Evolutionary conservation across 2,329 filamentous ascomycete species (phyloP).

Genomic region (Fusarium odoratissimum): DNA sequence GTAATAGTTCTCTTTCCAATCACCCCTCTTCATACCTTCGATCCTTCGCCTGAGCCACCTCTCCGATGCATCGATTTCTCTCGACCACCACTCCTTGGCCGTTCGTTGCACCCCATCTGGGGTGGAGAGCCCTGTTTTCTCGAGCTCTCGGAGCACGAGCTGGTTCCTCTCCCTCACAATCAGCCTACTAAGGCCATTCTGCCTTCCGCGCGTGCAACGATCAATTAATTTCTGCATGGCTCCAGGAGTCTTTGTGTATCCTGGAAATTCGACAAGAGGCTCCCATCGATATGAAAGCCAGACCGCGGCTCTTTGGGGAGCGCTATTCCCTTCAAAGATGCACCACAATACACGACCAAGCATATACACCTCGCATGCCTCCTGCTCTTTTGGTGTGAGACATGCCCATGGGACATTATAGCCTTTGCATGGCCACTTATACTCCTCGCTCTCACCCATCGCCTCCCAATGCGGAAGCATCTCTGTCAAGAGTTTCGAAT

Average conservation of each 20-base stretch:
- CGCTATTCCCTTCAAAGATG: slow-evolving; percentile 70
- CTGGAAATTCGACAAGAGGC: slow-evolving; percentile 66
- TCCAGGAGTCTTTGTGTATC: slow-evolving; percentile 60
- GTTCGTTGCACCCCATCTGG: slow-evolving; percentile 51
- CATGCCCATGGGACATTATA: slow-evolving; percentile 69
- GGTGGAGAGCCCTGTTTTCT: slow-evolving; percentile 49
- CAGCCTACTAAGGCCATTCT: slow-evolving; percentile 56
- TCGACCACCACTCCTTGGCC: slow-evolving; percentile 61
- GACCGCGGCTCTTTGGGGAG: slow-evolving; percentile 65
- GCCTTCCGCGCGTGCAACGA: slow-evolving; percentile 62
- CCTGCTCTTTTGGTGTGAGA: slow-evolving; percentile 63
- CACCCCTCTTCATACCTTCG: slow-evolving; percentile 52
- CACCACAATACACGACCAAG: slow-evolving; percentile 71
- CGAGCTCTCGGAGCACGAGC: slow-evolving; percentile 56
- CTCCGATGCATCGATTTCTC: slow-evolving; percentile 61
- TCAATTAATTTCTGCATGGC: slow-evolving; percentile 61
- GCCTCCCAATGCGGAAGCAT: slow-evolving; percentile 61
- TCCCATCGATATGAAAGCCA: slow-evolving; percentile 71
- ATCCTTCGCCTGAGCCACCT: slow-evolving; percentile 58
- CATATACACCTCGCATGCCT: slow-evolving; percentile 71
- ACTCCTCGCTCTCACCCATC: slow-evolving; percentile 56
- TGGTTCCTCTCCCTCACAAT: slow-evolving; percentile 59
- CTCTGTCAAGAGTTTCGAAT: slow-evolving; percentile 54
- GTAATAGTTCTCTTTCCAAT: slow-evolving; percentile 64
- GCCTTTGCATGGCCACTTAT: slow-evolving; percentile 59